phyloP scores from a whole-genome alignment of 768 basidiomycete species.

The Paxillus ammoniavirescens region DNA sequence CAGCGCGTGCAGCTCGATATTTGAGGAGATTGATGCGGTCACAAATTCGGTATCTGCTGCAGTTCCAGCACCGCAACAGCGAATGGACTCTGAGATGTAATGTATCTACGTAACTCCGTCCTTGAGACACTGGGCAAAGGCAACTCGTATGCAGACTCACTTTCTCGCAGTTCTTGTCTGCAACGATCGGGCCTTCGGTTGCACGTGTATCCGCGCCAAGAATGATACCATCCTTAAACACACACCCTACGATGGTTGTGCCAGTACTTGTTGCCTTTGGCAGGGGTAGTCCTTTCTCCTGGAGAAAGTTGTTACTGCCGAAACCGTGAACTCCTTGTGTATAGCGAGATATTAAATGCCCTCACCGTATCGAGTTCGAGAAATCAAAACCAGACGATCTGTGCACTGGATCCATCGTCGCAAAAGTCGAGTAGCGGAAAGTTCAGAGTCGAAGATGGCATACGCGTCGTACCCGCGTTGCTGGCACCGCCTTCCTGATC shows the following conservation, averaged over 20 bases:
- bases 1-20: constrained; percentile 90
- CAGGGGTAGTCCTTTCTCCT: constrained; percentile 64
- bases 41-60: constrained; percentile 98
- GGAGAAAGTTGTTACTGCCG: constrained; percentile 68
- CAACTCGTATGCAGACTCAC: constrained; percentile 39
- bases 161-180: constrained; percentile 99
- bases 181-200: constrained; percentile 91
- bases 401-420: constrained; percentile 47
- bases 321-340: background rate
- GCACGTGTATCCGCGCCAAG: constrained; percentile 97
- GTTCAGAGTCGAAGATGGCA: constrained; percentile 5
- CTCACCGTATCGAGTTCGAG: constrained; percentile 69
- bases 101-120: constrained; percentile 67
- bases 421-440: constrained; percentile 1
- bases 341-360: background rate
- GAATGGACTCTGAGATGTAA: constrained; percentile 91
- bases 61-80: constrained; percentile 98
- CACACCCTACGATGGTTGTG: constrained; percentile 96
- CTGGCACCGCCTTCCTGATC: constrained; percentile 18
- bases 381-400: constrained; percentile 71
- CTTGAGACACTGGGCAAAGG: background rate
- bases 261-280: constrained; percentile 91
- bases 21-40: constrained; percentile 92
- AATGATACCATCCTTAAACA: constrained; percentile 90
- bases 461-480: constrained; percentile 30